phyloP scores from a whole-genome alignment of 768 basidiomycete species.

The Terana coerulea region DNA sequence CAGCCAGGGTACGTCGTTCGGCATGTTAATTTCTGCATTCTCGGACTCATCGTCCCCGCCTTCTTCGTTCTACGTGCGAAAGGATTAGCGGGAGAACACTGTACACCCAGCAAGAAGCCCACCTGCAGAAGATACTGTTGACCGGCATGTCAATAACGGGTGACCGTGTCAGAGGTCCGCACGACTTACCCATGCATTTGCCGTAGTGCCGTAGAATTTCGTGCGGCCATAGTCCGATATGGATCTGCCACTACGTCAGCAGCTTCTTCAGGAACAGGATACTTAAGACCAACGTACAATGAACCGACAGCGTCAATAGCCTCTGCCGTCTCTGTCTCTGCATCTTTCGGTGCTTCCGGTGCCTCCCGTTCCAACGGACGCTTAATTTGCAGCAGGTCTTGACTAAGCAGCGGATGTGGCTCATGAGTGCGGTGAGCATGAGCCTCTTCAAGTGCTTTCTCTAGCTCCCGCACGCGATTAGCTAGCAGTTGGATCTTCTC shows the following conservation, averaged over 20 bases:
- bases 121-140: constrained; percentile 64
- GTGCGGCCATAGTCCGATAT: constrained; percentile 60
- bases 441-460: constrained; percentile 57
- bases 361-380: constrained; percentile 63
- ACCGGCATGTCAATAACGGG: neutral
- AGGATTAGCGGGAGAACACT: neutral
- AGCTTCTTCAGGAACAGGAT: constrained; percentile 17
- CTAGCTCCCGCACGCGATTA: constrained; percentile 61
- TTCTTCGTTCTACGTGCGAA: constrained; percentile 48
- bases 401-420: constrained; percentile 54
- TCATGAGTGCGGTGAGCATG: constrained; percentile 45
- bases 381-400: constrained; percentile 63
- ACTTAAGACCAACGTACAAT: constrained; percentile 37
- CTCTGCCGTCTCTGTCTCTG: constrained; percentile 46
- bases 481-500: constrained; percentile 62
- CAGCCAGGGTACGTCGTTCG: constrained; percentile 56
- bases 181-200: constrained; percentile 62
- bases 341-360: constrained; percentile 30
- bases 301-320: constrained; percentile 63
- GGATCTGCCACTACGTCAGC: constrained; percentile 35
- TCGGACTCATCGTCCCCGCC: constrained; percentile 49
- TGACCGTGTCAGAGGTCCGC: neutral
- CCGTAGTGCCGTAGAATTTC: constrained; percentile 62
- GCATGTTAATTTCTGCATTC: constrained; percentile 37
- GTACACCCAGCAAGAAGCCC: constrained; percentile 16